Conservation (phyloP, 2,329 filamentous ascomycete genomes). For the Sclerotinia glacialis region DNA sequence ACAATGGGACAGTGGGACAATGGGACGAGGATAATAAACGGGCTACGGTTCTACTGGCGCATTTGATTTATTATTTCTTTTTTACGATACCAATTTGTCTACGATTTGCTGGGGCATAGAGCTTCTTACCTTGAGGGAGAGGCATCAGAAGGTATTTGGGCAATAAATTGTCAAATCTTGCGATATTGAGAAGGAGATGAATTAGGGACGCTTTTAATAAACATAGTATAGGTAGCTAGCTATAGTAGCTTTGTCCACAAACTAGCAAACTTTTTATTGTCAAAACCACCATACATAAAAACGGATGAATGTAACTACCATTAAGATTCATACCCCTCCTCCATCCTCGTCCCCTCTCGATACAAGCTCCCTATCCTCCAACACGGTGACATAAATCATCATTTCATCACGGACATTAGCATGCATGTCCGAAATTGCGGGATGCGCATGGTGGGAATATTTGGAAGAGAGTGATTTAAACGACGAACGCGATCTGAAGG, state of each 20-base stretch:
- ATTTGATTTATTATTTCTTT: not conserved
- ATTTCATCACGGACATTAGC: not conserved
- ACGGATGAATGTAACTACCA: no score
- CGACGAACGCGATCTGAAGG: not conserved
- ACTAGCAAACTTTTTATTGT: not conserved
- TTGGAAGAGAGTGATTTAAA: not conserved
- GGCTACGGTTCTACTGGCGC: no score
- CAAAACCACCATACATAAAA: not conserved
- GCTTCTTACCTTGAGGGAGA: no score
- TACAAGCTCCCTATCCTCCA: not conserved
- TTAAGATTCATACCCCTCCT: no score
- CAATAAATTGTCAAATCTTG: not conserved
- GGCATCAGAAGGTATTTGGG: not conserved
- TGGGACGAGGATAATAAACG: not conserved
- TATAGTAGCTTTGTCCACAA: not conserved
- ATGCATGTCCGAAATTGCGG: not conserved
- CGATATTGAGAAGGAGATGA: not conserved
- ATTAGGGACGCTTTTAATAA: not conserved
- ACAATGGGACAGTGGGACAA: no score
- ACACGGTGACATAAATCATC: not conserved
- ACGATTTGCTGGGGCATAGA: not conserved
- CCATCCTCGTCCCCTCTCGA: no score
- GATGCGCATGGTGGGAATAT: not conserved
- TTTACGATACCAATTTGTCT: slow-evolving; percentile 7
- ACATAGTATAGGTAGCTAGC: not conserved